These are phyloP conservation scores for Pseudodiploospora longispora DNA, from an alignment of 2,329 filamentous ascomycete genomes.

Conservation along the genomic window DNA sequence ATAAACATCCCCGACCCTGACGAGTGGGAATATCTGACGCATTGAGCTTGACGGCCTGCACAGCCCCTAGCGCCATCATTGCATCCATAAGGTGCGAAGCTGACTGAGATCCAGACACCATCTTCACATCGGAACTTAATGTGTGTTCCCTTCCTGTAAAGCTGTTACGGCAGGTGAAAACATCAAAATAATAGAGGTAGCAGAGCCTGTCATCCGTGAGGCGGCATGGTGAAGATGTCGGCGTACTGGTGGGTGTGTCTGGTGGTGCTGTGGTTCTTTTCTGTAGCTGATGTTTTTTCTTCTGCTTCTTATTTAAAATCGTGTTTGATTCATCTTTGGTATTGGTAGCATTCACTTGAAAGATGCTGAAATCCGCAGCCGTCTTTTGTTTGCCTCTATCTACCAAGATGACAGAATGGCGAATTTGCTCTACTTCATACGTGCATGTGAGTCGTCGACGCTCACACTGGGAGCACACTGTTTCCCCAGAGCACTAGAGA, in stretches of 20 bases:
- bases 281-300: background rate
- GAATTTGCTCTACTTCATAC: slow-evolving; percentile 7
- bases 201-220: slow-evolving; percentile 11
- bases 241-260: too few relatives aligned
- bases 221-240: background rate
- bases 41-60: slow-evolving; percentile 18
- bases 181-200: slow-evolving; percentile 22
- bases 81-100: slow-evolving; percentile 18
- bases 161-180: slow-evolving; percentile 19
- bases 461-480: slow-evolving; percentile 23
- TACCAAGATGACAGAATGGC: slow-evolving; percentile 13
- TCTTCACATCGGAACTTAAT: slow-evolving; percentile 14
- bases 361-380: background rate
- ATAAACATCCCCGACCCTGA: background rate
- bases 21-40: slow-evolving; percentile 1
- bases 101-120: slow-evolving; percentile 11
- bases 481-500: slow-evolving; percentile 23
- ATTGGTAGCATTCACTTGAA: background rate
- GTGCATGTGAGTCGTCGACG: slow-evolving; percentile 15
- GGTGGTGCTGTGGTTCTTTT: too few relatives aligned
- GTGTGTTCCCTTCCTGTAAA: slow-evolving; percentile 13
- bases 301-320: background rate
- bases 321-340: too few relatives aligned
- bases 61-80: slow-evolving; percentile 22
- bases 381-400: slow-evolving; percentile 11